Percentiles rank a stretch among this genome's conserved stretches.
Evolutionary conservation across 352 stramenopile genomes (phyloP).

Genomic region (Globisporangium cylindrosporum): DNA sequence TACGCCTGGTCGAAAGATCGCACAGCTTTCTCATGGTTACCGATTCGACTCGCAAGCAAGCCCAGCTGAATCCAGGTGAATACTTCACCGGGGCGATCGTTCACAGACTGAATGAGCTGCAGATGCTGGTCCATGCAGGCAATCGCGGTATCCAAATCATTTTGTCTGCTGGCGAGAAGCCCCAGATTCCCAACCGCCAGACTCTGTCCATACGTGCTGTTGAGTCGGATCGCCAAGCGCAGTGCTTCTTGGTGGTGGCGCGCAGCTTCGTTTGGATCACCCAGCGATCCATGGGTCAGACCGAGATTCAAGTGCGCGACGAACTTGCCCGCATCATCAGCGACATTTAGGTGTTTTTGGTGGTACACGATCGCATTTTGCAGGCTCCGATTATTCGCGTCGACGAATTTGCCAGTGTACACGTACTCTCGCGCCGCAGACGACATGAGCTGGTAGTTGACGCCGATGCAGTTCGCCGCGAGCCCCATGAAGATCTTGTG

Average conservation of each 20-base stretch:
- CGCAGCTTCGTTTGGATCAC: slow-evolving; percentile 64
- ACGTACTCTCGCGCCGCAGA: slow-evolving; percentile 50
- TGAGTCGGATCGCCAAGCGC: slow-evolving; percentile 79
- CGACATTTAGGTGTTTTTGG: slow-evolving; percentile 69
- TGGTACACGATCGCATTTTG: slow-evolving; percentile 62
- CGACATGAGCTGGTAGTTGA: slow-evolving; percentile 83
- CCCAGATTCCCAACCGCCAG: slow-evolving; percentile 87
- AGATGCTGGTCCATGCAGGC: slow-evolving; percentile 90
- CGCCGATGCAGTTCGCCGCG: slow-evolving; percentile 86
- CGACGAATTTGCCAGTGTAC: slow-evolving; percentile 78
- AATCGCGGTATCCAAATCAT: slow-evolving; percentile 68
- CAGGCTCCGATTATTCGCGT: slow-evolving; percentile 42
- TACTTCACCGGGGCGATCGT: slow-evolving; percentile 68
- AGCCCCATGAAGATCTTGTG: slow-evolving; percentile 74
- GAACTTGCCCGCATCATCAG: slow-evolving; percentile 84
- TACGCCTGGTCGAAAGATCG: slow-evolving; percentile 80
- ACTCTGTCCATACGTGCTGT: slow-evolving; percentile 83
- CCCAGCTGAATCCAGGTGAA: slow-evolving; percentile 88
- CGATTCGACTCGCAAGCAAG: slow-evolving; percentile 54
- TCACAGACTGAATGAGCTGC: slow-evolving; percentile 85
- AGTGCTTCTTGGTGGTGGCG: slow-evolving; percentile 86
- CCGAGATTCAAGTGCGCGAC: slow-evolving; percentile 86
- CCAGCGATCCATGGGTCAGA: slow-evolving; percentile 69
- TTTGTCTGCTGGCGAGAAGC: slow-evolving; percentile 79
- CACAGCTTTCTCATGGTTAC: slow-evolving; percentile 64